Conservation (phyloP, 2,329 filamentous ascomycete species). For the Nectriaceae sp. region DNA sequence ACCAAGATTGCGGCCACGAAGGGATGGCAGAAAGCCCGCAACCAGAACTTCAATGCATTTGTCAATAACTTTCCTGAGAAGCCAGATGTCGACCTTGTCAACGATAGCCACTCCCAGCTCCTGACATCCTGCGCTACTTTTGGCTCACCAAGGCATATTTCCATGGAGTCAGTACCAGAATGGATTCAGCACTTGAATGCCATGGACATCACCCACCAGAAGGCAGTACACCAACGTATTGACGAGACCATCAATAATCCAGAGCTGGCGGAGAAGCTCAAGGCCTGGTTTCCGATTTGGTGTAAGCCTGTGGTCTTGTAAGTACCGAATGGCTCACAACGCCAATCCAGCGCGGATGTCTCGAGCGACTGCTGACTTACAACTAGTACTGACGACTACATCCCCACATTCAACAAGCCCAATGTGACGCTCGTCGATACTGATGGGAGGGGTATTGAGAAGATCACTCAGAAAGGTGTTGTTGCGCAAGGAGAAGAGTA, state of each 20-base stretch:
- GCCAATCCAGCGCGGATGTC: too few species aligned
- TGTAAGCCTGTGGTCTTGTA: slow-evolving; percentile 68
- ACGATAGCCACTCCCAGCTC: neutral
- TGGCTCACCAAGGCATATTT: neutral
- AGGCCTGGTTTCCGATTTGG: slow-evolving; percentile 61
- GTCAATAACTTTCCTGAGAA: neutral
- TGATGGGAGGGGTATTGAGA: neutral
- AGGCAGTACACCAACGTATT: neutral
- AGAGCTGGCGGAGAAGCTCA: slow-evolving; percentile 52
- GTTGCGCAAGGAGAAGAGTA: neutral
- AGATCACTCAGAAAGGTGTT: neutral
- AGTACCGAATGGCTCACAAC: too few species aligned
- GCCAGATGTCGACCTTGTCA: neutral
- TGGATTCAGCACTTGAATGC: neutral
- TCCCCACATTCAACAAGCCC: slow-evolving; percentile 57
- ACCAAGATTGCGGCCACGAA: neutral
- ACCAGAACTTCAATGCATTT: neutral
- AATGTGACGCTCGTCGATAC: slow-evolving; percentile 65
- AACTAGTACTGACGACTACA: slow-evolving; percentile 61
- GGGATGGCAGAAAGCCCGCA: neutral
- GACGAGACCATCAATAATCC: slow-evolving; percentile 39
- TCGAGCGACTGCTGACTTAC: too few species aligned
- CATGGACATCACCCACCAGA: neutral
- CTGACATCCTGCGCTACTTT: neutral
- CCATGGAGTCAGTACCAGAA: neutral